phyloP scores from a whole-genome alignment of 345 rosid species.

The Syzygium oleosum region DNA sequence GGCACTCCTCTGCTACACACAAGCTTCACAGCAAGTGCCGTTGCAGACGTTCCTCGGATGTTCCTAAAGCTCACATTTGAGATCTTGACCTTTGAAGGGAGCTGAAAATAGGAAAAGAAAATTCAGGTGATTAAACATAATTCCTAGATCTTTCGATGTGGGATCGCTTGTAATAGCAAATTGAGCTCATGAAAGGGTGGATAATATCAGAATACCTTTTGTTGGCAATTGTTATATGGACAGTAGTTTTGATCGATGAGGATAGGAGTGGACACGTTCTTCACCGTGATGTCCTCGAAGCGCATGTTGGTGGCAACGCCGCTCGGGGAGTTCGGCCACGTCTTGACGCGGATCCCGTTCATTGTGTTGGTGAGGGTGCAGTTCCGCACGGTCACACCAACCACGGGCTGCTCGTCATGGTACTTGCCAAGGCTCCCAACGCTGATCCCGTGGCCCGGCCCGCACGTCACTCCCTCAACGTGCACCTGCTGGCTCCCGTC shows the following conservation, averaged over 20 bases:
- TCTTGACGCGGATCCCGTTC: slow-evolving; percentile 52
- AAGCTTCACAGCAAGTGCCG: slow-evolving; percentile 26
- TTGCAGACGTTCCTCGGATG: slow-evolving; percentile 33
- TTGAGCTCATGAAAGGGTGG: not conserved
- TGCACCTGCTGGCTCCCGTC: slow-evolving; percentile 27
- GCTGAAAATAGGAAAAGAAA: not conserved
- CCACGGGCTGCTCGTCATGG: slow-evolving; percentile 33
- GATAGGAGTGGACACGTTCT: slow-evolving; percentile 39
- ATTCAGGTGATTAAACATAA: not conserved
- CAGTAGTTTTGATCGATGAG: slow-evolving; percentile 45
- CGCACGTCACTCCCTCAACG: slow-evolving; percentile 23
- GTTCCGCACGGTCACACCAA: slow-evolving; percentile 25
- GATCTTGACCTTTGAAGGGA: slow-evolving; percentile 33
- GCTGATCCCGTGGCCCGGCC: slow-evolving; percentile 58
- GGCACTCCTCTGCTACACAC: slow-evolving; percentile 36
- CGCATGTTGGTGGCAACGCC: slow-evolving; percentile 23
- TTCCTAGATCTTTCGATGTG: not conserved
- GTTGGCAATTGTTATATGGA: slow-evolving; percentile 25
- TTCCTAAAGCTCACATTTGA: slow-evolving; percentile 33
- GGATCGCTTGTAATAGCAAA: not conserved
- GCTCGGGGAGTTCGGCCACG: slow-evolving; percentile 36
- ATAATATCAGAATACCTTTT: slow-evolving; percentile 10
- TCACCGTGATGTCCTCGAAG: slow-evolving; percentile 44
- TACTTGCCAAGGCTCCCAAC: slow-evolving; percentile 52
- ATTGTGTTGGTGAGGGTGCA: slow-evolving; percentile 23